Conservation (phyloP, 257 asterid species). For the Penstemon davidsonii region DNA sequence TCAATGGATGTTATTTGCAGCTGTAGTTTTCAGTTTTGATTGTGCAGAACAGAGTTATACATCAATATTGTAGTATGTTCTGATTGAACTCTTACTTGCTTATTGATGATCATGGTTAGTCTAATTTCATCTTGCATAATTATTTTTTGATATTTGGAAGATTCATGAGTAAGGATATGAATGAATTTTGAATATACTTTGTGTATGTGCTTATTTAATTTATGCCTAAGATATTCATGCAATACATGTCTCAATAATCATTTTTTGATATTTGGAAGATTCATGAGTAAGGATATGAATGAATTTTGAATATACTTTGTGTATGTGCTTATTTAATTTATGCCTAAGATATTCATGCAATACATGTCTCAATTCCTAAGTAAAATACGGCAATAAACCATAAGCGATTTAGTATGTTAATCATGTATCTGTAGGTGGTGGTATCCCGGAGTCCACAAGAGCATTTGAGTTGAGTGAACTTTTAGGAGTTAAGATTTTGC, state of each 20-base stretch:
- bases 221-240: neutral
- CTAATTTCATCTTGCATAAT: neutral
- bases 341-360: neutral
- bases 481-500: conserved; percentile 49
- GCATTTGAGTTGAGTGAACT: conserved; percentile 57
- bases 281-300: neutral
- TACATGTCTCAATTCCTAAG: conserved; percentile 1
- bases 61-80: neutral
- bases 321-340: neutral
- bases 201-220: neutral
- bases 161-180: conserved; percentile 5
- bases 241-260: neutral
- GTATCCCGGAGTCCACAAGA: conserved; percentile 61
- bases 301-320: too few species aligned
- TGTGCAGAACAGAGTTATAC: neutral
- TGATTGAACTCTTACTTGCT: conserved; percentile 1
- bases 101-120: neutral
- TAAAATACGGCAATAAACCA: neutral
- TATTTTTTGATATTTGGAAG: neutral
- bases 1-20: conserved; percentile 12
- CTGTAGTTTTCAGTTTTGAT: neutral
- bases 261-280: neutral
- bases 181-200: neutral
- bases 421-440: conserved; percentile 51
- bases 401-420: neutral